Base-by-base conservation (phyloP, 2,329 filamentous ascomycete species). In the Falciphora oryzae region DNA sequence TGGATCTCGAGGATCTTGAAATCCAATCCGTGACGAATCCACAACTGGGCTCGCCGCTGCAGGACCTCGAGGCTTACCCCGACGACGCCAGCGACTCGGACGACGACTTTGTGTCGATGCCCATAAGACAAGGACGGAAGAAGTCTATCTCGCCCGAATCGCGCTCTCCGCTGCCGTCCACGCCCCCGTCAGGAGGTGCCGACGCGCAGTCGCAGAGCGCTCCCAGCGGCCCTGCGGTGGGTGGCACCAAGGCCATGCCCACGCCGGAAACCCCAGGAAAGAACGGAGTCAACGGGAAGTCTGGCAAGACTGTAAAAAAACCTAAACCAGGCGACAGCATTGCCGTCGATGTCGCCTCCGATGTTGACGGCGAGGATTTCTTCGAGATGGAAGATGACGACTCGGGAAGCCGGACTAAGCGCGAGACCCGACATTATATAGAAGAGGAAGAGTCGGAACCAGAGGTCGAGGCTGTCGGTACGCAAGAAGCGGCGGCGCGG, bases 331-430 rank as follows among this genome's bases (percentile, higher is more conserved):
- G 44, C 44, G n/a, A 25, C 44, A 29, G 7, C 2, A 4, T 16
- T 11, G 27, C 18, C 32, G 58, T 22, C 16, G 62, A 56, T 38
- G n/a, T 3, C 11, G 31, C 11, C 29, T 22, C 57, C 31, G 59
- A 77, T 59, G 73, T 57, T 16, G 63, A 65, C 22, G 68, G 68
- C 31, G 68, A 69, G 28, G 64, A 63, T 29, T 64, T 70, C 2
- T 71, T 70, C 32, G 69, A 65, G 0, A 69, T 70, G 29, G 69
- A 64, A 16, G 63, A 77, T 59, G 74, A 79, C 31, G 77, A 78
- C 38, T 28, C 27, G 0, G 29, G 22, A 3, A 35, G 59, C 38
- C 61, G 59, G 29, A 58, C 57, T 7, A 59, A 61, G 25, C 28
- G 32, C 57, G 50, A 59, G 61, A 59, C 32, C 16, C 56, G 32